These are phyloP conservation scores for Leptographium wingfieldii DNA, from an alignment of 2,329 filamentous ascomycete genomes.

Conservation along the genomic window DNA sequence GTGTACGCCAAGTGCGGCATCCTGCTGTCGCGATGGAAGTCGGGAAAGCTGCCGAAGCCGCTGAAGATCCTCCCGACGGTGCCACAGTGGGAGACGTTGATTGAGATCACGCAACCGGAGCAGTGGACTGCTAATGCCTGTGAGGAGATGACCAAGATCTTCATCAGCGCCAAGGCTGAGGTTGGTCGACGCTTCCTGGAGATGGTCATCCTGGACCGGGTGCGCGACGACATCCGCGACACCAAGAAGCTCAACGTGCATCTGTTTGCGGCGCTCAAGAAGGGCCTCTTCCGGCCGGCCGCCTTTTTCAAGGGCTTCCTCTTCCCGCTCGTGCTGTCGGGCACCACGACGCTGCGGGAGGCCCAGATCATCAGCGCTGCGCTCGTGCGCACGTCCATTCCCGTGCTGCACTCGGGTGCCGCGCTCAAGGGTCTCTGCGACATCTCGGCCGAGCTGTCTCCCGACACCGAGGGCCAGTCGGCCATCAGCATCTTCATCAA, in stretches of 20 bases:
- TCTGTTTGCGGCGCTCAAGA: constrained; percentile 87
- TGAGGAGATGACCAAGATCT: constrained; percentile 84
- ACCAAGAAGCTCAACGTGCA: constrained; percentile 93
- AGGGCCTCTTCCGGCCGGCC: constrained; percentile 81
- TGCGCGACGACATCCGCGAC: constrained; percentile 90
- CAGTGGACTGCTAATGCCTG: constrained; percentile 60
- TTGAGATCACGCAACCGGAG: constrained; percentile 39
- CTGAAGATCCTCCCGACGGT: constrained; percentile 94
- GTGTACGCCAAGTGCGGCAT: constrained; percentile 84
- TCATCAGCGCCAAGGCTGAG: constrained; percentile 70
- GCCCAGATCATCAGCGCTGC: constrained; percentile 85
- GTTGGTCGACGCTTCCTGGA: constrained; percentile 78
- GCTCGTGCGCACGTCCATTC: constrained; percentile 71
- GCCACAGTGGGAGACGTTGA: constrained; percentile 56
- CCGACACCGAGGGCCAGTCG: constrained; percentile 72
- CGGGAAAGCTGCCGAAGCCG: constrained; percentile 90
- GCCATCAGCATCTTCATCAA: constrained; percentile 94
- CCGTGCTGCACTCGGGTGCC: constrained; percentile 82
- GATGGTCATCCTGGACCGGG: constrained; percentile 73
- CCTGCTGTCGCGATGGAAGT: constrained; percentile 79
- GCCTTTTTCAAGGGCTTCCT: constrained; percentile 93
- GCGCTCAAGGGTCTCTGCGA: constrained; percentile 88
- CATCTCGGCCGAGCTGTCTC: constrained; percentile 82
- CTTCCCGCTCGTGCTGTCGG: constrained; percentile 74
- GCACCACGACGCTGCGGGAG: constrained; percentile 84